Evolutionary conservation across 371 early-diverging fungal species (phyloP), one percentile per base, ranked within the genome.

Genomic region (Actinomucor elegans): DNA sequence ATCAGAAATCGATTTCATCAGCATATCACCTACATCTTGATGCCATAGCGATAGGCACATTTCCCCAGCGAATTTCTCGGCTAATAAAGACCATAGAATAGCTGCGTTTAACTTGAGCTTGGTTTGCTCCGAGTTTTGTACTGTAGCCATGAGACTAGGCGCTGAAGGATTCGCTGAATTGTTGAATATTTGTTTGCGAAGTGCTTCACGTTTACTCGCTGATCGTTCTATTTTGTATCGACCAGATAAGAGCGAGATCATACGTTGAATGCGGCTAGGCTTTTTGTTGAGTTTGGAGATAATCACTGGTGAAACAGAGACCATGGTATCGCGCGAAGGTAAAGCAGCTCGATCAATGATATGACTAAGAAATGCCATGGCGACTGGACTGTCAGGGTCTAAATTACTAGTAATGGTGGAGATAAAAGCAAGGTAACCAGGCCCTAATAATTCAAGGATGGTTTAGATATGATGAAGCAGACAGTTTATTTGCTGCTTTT

Each of bases 281-380:
- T 65, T 50, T 36, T 58, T 66, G 42, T 60, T 58, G 5, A 72
- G 29, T 37, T 64, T 57, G 1, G 46, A 46, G 5, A 77, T 45
- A n/a, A 75, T 71, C 18, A 61, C 64, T 5, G 58, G 56, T 7
- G 71, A 71, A 17, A 71, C 61, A 2, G 52, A 32, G 2, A 34
- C 8, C 65, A 75, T 66, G n/a, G 80, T 76, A 8, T 73, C 64
- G 28, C 72, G 67, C 1, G 78, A 74, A 8, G 79, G 83, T 15
- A 83, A 52, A 1, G 83, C 72, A 2, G 80, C 70, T 53, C 74
- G 63, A 46, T 83, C 83, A 48, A 83, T 68, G 31, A 80, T 71
- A 56, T 83, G 83, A 40, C 74, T 69, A 11, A 83, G 55, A 44
- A 83, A 83, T 1, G 79, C 79, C 63, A 80, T 76, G 2, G 80